A percentile compares a stretch with the other conserved stretches of the same genome.
Conservation (phyloP, 495 filamentous ascomycete genomes). For the Penicillium desertorum region DNA sequence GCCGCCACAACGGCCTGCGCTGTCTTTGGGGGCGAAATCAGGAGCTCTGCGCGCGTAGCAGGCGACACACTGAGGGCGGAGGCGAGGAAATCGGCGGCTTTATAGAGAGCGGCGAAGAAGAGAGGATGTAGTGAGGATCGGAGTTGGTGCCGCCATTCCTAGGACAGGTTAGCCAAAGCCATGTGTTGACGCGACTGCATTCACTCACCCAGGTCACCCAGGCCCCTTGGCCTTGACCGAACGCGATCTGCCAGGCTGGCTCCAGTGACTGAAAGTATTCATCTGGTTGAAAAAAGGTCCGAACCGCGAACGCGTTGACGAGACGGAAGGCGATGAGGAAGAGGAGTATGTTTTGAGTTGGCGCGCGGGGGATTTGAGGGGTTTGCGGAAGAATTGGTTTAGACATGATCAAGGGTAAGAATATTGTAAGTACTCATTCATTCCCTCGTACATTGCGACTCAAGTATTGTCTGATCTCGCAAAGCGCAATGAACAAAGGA, state of each 20-base stretch:
- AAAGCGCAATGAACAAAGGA: constrained; percentile 1
- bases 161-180: constrained; percentile 13
- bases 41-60: constrained; percentile 55
- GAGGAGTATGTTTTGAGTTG: constrained; percentile 47
- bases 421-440: background rate
- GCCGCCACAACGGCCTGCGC: constrained; percentile 77
- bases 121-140: constrained; percentile 90
- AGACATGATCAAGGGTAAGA: constrained; percentile 14
- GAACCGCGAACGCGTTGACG: constrained; percentile 76
- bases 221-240: constrained; percentile 72
- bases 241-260: constrained; percentile 88
- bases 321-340: constrained; percentile 75
- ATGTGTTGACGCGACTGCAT: constrained; percentile 10
- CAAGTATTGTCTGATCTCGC: background rate
- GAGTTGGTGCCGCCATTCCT: constrained; percentile 94
- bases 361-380: constrained; percentile 23
- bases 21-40: constrained; percentile 71
- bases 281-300: constrained; percentile 99
- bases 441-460: constrained; percentile 5
- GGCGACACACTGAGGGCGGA: constrained; percentile 47
- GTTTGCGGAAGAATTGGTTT: constrained; percentile 17
- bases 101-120: constrained; percentile 79
- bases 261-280: constrained; percentile 97
- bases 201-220: constrained; percentile 92
- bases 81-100: constrained; percentile 53